Evolutionary conservation across 768 basidiomycete genomes (phyloP).

Genomic region (Brasilioporus rufonigricans): DNA sequence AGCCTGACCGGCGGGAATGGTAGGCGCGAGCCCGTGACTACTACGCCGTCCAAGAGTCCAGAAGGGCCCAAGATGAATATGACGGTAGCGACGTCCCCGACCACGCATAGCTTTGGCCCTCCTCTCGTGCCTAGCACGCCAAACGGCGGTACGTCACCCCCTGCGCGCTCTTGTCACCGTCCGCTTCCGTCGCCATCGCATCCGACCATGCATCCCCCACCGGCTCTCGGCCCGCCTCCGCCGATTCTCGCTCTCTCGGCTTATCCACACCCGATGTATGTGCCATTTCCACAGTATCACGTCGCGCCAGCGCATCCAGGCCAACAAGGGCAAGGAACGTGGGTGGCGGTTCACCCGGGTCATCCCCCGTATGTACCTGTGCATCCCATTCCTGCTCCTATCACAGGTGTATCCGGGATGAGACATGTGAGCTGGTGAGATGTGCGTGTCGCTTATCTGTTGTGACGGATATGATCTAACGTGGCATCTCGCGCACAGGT

Average conservation of each 20-base stretch:
- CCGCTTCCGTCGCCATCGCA: slow-evolving; percentile 16
- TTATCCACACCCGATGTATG: slow-evolving; percentile 20
- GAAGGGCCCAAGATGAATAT: slow-evolving; percentile 9
- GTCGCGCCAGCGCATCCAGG: slow-evolving; percentile 12
- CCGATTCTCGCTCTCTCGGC: slow-evolving; percentile 17
- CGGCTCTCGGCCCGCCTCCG: slow-evolving; percentile 9
- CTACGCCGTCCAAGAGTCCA: not conserved
- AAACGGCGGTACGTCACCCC: slow-evolving; percentile 1
- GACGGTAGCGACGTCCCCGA: slow-evolving; percentile 4
- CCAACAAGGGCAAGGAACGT: slow-evolving; percentile 18
- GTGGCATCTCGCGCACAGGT: not conserved
- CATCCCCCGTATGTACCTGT: slow-evolving; percentile 15
- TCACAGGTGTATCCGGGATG: slow-evolving; percentile 26
- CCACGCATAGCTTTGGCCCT: not conserved
- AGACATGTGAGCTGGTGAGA: slow-evolving; percentile 26
- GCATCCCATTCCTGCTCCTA: slow-evolving; percentile 18
- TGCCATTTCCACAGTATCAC: slow-evolving; percentile 23
- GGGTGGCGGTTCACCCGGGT: slow-evolving; percentile 23
- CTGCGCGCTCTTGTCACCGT: not conserved
- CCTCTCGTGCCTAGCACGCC: not conserved
- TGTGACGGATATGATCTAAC: not conserved
- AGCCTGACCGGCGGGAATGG: not conserved
- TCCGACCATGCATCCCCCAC: slow-evolving; percentile 8
- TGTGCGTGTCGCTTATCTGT: not conserved
- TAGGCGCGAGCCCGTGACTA: no score